Base-by-base conservation (phyloP, 768 basidiomycete genomes). In the Mycena chlorophos region DNA sequence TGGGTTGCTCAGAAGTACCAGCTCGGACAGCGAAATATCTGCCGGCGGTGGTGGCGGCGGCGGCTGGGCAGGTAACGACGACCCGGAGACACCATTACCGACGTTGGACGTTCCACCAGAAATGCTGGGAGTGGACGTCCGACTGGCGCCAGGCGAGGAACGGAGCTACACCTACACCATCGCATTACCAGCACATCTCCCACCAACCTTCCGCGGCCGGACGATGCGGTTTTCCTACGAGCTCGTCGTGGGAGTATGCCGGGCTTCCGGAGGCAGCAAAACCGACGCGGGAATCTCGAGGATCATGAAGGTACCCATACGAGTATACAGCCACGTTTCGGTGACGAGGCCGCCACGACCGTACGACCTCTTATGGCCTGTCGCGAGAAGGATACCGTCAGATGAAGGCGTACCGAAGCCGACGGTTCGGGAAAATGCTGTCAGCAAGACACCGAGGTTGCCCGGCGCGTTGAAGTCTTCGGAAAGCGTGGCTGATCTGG, bases 181-280 rank as follows among this genome's bases (percentile, higher is more conserved):
- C 13, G 71, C 73, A 1, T 74, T 99, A 1, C 96, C 97, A 0
- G 76, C 83, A 12, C 83, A 83, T 53, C 75, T 98, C 0, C 97
- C 97, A 2, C 97, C 97, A 0, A 93, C 94, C 0, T 97, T 91
- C 73, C 81, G 83, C 43, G 96, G 97, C 2, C 86, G 89, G 40
- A 80, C 87, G 3, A 76, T 98, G 56, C 80, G 78, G 64, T 95
- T 99, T 67, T 88, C 88, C 3, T 98, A 98, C 66, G 87, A 94
- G 60, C 81, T 99, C 13, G 78, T 89, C n/a, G 80, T 98, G 1
- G 94, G 94, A 1, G 87, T 91, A 0, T 95, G 89, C 69, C 81
- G 91, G 13, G 84, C 88, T 13, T 74, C 76, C 8, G 58, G 73
- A 31, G 63, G 71, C 55, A 65, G 71, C 46, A 49, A 64, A 8